Evolutionary conservation across 2,329 filamentous ascomycete genomes (phyloP), one percentile per base, ranked within the genome.

Genomic region (Penicillium sp.): DNA sequence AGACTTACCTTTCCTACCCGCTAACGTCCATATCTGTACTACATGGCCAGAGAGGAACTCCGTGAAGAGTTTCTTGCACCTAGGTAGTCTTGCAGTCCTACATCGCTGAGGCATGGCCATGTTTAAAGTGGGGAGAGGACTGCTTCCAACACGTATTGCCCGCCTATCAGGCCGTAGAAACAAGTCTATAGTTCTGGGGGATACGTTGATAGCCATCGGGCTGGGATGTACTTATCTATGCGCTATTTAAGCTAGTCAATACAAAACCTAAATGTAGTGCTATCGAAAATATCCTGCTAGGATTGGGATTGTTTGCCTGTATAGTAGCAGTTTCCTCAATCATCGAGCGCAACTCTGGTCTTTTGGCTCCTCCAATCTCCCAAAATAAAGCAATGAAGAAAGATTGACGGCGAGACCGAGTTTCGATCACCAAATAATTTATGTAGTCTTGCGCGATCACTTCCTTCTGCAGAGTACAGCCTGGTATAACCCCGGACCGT

Each of bases 1-100:
- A n/a, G 30, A 33, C 6, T 33, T 33, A 2, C 28, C 4, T 17
- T 62, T 64, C 15, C 53, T 24, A 28, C 40, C 56, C n/a, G 37
- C 30, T 19, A 17, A 60, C 13, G 15, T 26, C 24, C 15, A 8
- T 30, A n/a, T 30, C 6, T 49, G 6, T n/a, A 30, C 24, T 30
- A 10, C 7, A n/a, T 6, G 13, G 19, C 40, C 3, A 9, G 47
- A 50, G 26, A 50, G 15, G 17, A 30, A 50, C 28, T 12, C 2
- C 15, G 15, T 4, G 26, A 9, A 33, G 47, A 4, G 26, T 19
- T 13, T 30, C 26, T n/a, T n/a, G 24, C 28, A 15, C n/a, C n/a
- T n/a, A n/a, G n/a, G n/a, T n/a, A n/a, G n/a, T n/a, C 26, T n/a
- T n/a, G 24, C 28, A 15, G 19, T 30, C 7, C 5, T 19, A 17